A percentile compares a stretch with the other conserved stretches of the same genome.
Conservation (phyloP, 1,284 basidiomycete genomes). For the Microbotryum silenes-acaulis region DNA sequence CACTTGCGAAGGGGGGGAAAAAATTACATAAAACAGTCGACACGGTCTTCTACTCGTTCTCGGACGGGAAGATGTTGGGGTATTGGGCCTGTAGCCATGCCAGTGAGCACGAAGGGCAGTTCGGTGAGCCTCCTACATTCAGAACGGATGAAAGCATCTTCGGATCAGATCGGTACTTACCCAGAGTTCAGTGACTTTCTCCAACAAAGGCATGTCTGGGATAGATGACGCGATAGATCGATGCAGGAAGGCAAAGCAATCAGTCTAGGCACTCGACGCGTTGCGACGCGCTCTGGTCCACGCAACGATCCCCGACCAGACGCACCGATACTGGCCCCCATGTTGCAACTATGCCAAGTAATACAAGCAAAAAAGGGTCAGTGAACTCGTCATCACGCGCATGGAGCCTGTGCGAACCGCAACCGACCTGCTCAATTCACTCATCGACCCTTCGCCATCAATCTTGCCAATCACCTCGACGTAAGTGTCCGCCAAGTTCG, state of each 20-base stretch:
- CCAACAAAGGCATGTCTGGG: constrained; percentile 58
- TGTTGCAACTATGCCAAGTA: constrained; percentile 45
- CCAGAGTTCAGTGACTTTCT: constrained; percentile 52
- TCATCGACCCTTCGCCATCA: constrained; percentile 51
- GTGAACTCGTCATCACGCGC: not conserved
- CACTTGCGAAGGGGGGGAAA: too few species aligned
- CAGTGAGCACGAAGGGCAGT: not conserved
- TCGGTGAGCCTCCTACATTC: too few species aligned
- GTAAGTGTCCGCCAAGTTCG: constrained; percentile 50
- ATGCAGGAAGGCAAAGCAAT: too few species aligned
- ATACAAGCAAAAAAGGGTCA: not conserved
- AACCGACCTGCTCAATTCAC: constrained; percentile 49
- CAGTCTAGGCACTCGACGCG: not conserved
- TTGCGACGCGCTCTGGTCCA: not conserved
- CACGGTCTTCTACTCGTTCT: not conserved
- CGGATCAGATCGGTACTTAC: not conserved
- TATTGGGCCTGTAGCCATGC: constrained; percentile 3
- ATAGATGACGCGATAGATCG: too few species aligned
- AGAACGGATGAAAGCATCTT: too few species aligned
- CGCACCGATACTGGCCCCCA: constrained; percentile 63
- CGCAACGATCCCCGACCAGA: not conserved
- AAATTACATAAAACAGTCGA: too few species aligned
- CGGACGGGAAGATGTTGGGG: constrained; percentile 25
- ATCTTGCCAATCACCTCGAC: constrained; percentile 71
- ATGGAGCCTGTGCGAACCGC: not conserved